A percentile compares a stretch with the other conserved stretches of the same genome.
Conservation (phyloP, 768 basidiomycete species). For the Termitomyces sp. region DNA sequence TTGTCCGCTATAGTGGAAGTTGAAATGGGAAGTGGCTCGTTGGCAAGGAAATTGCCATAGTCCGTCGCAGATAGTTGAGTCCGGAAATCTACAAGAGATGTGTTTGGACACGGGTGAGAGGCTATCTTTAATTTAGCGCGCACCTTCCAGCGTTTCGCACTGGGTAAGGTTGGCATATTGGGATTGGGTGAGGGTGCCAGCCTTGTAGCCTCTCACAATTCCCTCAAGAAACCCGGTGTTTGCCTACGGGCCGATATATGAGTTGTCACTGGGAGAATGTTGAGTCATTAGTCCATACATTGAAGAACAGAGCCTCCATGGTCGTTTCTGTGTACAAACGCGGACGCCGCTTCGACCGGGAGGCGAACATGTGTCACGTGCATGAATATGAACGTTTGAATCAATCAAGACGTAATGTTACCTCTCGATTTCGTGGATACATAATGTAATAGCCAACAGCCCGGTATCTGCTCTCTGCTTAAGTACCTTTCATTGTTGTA, state of each 20-base stretch:
- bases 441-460: too few relatives aligned
- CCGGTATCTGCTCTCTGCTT: too few relatives aligned
- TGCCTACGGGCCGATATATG: conserved; percentile 36
- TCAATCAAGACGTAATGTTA: too few relatives aligned
- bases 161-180: conserved; percentile 94
- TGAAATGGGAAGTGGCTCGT: conserved; percentile 89
- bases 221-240: conserved; percentile 74
- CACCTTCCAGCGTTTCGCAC: conserved; percentile 96
- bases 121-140: conserved; percentile 9
- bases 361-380: not conserved
- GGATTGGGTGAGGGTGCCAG: conserved; percentile 81
- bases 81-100: conserved; percentile 66
- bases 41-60: conserved; percentile 97
- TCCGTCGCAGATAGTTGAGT: conserved; percentile 96
- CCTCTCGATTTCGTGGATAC: too few relatives aligned
- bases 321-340: conserved; percentile 8
- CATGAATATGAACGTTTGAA: too few relatives aligned
- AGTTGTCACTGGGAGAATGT: not conserved
- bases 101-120: not conserved
- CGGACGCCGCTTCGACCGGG: not conserved
- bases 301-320: conserved; percentile 90
- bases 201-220: conserved; percentile 88
- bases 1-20: conserved; percentile 96
- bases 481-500: too few relatives aligned
- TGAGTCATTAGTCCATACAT: conserved; percentile 40